A percentile compares a stretch with the other conserved stretches of the same genome.
Evolutionary conservation across 2,329 filamentous ascomycete genomes (phyloP).

Genomic region (Penicillium sp.): DNA sequence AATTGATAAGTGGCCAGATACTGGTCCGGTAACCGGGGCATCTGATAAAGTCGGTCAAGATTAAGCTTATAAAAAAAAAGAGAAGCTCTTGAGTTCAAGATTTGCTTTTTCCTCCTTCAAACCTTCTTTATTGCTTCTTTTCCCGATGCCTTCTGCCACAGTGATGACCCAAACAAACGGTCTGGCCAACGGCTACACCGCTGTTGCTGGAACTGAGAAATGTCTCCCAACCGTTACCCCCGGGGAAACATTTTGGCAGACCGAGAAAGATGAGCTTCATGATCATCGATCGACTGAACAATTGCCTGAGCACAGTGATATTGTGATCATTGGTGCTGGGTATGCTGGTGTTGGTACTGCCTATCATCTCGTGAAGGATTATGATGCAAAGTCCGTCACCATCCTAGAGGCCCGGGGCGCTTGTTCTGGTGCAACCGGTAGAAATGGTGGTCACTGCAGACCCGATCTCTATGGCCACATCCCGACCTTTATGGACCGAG

Average conservation of each 20-base stretch:
- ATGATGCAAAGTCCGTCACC: slow-evolving; percentile 29
- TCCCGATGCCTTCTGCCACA: not conserved
- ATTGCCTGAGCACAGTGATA: slow-evolving; percentile 44
- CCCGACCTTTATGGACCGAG: slow-evolving; percentile 36
- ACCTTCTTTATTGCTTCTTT: not conserved
- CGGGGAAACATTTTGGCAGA: slow-evolving; percentile 44
- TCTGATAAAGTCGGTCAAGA: not conserved
- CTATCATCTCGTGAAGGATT: slow-evolving; percentile 42
- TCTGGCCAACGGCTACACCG: not conserved
- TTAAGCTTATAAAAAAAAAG: not conserved
- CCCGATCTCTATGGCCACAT: slow-evolving; percentile 47
- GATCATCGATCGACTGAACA: slow-evolving; percentile 40
- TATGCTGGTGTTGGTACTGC: slow-evolving; percentile 48
- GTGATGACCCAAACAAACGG: not conserved
- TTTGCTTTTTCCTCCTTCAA: not conserved
- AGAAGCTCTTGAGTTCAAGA: not conserved
- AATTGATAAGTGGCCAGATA: not conserved
- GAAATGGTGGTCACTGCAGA: slow-evolving; percentile 49
- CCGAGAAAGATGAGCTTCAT: slow-evolving; percentile 40
- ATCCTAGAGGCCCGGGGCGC: slow-evolving; percentile 44
- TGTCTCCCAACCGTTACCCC: slow-evolving; percentile 14
- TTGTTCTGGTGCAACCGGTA: slow-evolving; percentile 48
- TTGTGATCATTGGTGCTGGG: slow-evolving; percentile 52
- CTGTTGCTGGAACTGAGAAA: not conserved
- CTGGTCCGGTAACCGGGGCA: not conserved